Conservation (phyloP, 805 yeast genomes). For the Candida chilensis region DNA sequence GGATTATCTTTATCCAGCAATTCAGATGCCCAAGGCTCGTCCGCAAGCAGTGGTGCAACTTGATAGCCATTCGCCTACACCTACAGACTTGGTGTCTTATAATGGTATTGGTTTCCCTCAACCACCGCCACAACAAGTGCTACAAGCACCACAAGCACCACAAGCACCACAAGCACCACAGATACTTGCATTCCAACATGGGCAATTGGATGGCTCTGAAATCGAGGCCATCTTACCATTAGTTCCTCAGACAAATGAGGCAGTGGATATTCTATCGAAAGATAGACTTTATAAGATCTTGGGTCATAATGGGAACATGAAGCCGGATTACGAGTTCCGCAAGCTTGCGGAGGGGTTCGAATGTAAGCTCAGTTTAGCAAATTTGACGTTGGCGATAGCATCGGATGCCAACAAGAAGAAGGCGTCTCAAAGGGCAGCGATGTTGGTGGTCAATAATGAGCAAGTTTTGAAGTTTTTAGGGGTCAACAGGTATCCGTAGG, state of each 20-base stretch:
- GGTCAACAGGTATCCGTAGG: neutral
- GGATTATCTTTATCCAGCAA: neutral
- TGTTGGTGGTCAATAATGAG: constrained; percentile 3
- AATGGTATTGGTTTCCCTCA: no score
- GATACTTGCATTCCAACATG: no score
- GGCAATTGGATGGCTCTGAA: neutral
- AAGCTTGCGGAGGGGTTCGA: neutral
- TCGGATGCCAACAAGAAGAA: constrained; percentile 13
- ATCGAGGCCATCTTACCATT: neutral
- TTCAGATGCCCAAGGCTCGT: neutral
- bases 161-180: no score
- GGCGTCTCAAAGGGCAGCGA: constrained; percentile 19
- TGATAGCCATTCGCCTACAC: no score
- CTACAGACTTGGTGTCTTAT: no score
- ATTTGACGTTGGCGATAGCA: constrained; percentile 13
- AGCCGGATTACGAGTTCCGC: neutral
- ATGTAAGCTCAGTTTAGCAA: constrained; percentile 8
- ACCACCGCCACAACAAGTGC: neutral
- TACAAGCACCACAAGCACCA: neutral
- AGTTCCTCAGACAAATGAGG: no score
- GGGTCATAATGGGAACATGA: neutral
- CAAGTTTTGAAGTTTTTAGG: neutral
- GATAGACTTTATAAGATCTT: neutral
- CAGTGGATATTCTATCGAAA: neutral
- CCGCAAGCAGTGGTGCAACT: neutral